Conservation (phyloP, 805 yeast species). For the Lipomyces kockii region DNA sequence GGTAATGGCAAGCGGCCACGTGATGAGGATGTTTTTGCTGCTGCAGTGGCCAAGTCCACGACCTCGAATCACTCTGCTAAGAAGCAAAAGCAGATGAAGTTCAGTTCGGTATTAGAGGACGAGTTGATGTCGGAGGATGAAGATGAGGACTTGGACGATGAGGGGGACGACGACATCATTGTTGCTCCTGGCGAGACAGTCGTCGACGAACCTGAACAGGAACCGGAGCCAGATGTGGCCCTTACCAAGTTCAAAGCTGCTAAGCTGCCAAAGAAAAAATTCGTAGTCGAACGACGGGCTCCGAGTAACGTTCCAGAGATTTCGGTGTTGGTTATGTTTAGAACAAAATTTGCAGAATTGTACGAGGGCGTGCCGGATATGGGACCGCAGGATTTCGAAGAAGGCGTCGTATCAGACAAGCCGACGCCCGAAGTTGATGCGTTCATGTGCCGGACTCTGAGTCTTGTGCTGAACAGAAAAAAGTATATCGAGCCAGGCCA, state of each 20-base stretch:
- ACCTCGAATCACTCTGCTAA: not conserved
- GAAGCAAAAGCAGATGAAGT: constrained; percentile 10
- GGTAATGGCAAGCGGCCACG: constrained; percentile 13
- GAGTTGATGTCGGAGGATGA: constrained; percentile 33
- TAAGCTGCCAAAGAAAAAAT: not conserved
- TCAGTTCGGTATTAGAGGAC: constrained; percentile 30
- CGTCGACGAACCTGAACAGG: constrained; percentile 5
- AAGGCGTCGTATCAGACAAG: constrained; percentile 40
- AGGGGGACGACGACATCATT: not conserved
- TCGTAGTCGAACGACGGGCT: constrained; percentile 20
- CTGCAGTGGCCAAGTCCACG: constrained; percentile 22
- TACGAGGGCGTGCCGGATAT: constrained; percentile 45
- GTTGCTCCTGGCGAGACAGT: constrained; percentile 1
- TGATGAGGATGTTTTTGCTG: constrained; percentile 31
- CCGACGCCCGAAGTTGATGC: constrained; percentile 41
- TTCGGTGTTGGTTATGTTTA: constrained; percentile 40
- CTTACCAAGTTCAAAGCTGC: not conserved
- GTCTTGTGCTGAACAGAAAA: constrained; percentile 48
- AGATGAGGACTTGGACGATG: constrained; percentile 11
- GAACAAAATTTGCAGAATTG: constrained; percentile 39
- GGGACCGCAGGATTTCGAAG: constrained; percentile 51
- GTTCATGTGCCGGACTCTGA: constrained; percentile 45
- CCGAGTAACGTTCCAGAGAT: constrained; percentile 31
- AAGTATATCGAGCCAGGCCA: constrained; percentile 48
- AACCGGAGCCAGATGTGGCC: not conserved